Evolutionary conservation across 2,329 filamentous ascomycete species (phyloP).

Genomic region (Xylariaceae sp.): DNA sequence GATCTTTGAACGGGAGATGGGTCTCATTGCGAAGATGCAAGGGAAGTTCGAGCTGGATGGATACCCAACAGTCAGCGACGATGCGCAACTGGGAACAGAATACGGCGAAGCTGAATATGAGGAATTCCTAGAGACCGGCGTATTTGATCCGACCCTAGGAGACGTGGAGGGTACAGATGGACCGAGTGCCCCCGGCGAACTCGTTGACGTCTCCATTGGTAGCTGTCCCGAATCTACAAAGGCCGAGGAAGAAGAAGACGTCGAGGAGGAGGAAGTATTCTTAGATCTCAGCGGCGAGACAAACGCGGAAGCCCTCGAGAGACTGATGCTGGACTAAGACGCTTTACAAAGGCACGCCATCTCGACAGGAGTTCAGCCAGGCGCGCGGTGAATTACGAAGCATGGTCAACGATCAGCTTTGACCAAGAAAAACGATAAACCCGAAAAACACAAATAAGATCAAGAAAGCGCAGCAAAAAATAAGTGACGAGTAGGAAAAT

Average conservation of each 20-base stretch:
- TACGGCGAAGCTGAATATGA: conserved; percentile 20
- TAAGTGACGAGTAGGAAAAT: too few species aligned
- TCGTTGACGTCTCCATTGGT: conserved; percentile 13
- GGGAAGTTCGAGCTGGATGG: conserved; percentile 24
- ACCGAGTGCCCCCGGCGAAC: neutral
- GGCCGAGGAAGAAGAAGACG: conserved; percentile 29
- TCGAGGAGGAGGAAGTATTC: conserved; percentile 40
- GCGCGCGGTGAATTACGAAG: too few species aligned
- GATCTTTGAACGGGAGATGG: conserved; percentile 74
- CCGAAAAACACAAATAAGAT: too few species aligned
- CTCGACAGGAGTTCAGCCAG: too few species aligned
- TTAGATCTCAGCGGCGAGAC: conserved; percentile 26
- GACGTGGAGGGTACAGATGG: neutral
- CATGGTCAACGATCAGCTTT: too few species aligned
- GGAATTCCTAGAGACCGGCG: conserved; percentile 14
- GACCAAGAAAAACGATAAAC: too few species aligned
- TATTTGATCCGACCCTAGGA: conserved; percentile 8
- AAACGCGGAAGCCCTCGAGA: conserved; percentile 36
- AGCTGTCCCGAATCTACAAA: neutral
- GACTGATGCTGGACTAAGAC: too few species aligned
- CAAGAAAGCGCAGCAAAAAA: too few species aligned
- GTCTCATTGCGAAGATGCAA: conserved; percentile 59
- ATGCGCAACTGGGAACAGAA: conserved; percentile 6
- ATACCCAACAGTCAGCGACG: conserved; percentile 15
- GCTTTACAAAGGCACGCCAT: too few species aligned